phyloP scores from a whole-genome alignment of 768 basidiomycete species.

The Mycena chlorophos region DNA sequence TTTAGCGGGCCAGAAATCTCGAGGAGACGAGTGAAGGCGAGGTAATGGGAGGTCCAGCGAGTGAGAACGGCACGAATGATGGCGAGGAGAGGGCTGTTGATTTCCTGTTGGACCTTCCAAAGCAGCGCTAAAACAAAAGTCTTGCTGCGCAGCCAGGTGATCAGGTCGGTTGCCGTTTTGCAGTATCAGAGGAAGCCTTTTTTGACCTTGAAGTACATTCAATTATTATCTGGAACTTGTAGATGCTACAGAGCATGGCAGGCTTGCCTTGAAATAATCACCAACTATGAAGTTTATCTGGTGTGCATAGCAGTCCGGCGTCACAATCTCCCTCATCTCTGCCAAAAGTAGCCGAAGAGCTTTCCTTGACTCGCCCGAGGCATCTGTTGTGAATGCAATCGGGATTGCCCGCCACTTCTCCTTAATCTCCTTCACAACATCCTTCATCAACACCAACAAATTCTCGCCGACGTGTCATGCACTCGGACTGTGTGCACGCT shows the following conservation, averaged over 20 bases:
- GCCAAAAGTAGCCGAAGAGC: too few species aligned
- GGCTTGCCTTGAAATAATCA: constrained; percentile 32
- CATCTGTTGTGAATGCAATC: too few species aligned
- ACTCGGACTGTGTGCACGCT: too few species aligned
- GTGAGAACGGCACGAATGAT: constrained; percentile 36
- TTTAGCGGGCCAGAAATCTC: constrained; percentile 24
- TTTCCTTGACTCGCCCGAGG: too few species aligned
- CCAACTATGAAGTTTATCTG: constrained; percentile 41
- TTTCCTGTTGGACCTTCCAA: constrained; percentile 23
- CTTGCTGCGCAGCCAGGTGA: constrained; percentile 39
- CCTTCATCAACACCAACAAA: too few species aligned
- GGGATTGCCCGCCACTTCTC: too few species aligned
- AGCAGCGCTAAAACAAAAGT: constrained; percentile 31
- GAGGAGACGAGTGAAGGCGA: constrained; percentile 33
- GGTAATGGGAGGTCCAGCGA: constrained; percentile 38
- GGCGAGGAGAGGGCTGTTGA: constrained; percentile 5
- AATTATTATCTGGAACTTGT: neutral
- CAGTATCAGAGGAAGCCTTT: constrained; percentile 22
- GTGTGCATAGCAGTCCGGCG: constrained; percentile 26
- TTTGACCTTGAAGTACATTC: constrained; percentile 11
- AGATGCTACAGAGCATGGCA: neutral
- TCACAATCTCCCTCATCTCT: too few species aligned
- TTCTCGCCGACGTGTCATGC: too few species aligned
- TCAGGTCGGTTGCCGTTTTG: constrained; percentile 33
- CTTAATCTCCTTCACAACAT: too few species aligned